Conservation (phyloP, 1,284 basidiomycete species). For the Pterulicium gracile region DNA sequence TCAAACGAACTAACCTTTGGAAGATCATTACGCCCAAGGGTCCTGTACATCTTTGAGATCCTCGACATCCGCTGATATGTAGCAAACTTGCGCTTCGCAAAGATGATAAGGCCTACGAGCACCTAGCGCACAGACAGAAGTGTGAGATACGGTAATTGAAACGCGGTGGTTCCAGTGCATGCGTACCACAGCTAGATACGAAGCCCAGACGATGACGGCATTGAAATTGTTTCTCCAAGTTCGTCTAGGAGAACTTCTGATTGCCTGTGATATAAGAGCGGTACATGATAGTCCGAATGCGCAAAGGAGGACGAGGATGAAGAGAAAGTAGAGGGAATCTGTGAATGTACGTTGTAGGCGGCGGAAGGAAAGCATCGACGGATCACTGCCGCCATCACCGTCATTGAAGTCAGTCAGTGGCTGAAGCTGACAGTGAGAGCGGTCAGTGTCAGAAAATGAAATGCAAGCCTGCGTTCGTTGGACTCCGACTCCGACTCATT, state of each 20-base stretch:
- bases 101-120: slow-evolving; percentile 45
- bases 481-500: too few species aligned
- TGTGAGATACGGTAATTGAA: too few species aligned
- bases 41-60: slow-evolving; percentile 64
- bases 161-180: too few species aligned
- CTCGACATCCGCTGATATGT: slow-evolving; percentile 50
- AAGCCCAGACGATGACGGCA: slow-evolving; percentile 49
- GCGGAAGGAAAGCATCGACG: not conserved
- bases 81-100: slow-evolving; percentile 54
- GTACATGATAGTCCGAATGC: slow-evolving; percentile 50
- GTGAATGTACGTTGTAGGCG: not conserved
- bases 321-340: not conserved
- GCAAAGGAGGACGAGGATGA: not conserved
- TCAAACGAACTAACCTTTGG: slow-evolving; percentile 44
- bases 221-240: slow-evolving; percentile 54
- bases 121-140: slow-evolving; percentile 25
- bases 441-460: too few species aligned
- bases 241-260: slow-evolving; percentile 42
- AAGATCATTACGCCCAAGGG: slow-evolving; percentile 52
- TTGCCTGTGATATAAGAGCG: slow-evolving; percentile 57
- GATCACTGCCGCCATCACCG: not conserved
- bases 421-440: too few species aligned
- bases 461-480: too few species aligned
- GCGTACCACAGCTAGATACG: slow-evolving; percentile 51
- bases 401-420: not conserved